Conservation (phyloP, 208 protist species). For the Trypanosomatidae sp. region DNA sequence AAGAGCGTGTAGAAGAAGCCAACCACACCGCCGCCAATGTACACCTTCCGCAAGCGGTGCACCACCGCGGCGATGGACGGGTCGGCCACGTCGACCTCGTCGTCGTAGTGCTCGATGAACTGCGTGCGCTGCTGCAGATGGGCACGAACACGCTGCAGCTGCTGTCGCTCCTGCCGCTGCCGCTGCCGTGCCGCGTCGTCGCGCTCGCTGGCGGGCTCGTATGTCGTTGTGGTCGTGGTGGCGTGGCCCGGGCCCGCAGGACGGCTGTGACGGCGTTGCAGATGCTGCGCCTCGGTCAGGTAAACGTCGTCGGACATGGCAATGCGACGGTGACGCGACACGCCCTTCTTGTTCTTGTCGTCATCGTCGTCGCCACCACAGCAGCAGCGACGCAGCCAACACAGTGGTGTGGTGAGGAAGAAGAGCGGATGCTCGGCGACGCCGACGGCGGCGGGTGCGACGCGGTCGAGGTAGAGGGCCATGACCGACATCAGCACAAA, state of each 20-base stretch:
- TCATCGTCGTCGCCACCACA: neutral
- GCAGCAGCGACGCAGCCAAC: neutral
- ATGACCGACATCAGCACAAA: slow-evolving; percentile 50
- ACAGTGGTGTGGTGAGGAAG: slow-evolving; percentile 37
- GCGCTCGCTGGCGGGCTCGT: no score
- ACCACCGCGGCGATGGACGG: slow-evolving; percentile 19
- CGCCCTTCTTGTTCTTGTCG: neutral
- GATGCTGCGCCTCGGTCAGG: no score
- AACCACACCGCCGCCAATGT: slow-evolving; percentile 40
- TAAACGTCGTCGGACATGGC: neutral
- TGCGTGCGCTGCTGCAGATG: no score
- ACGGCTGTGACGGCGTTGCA: no score
- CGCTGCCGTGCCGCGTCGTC: no score
- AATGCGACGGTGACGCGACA: neutral
- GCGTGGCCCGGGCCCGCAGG: no score
- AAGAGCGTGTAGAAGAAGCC: slow-evolving; percentile 53
- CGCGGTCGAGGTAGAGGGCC: slow-evolving; percentile 73
- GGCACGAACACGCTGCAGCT: neutral
- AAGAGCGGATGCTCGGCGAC: slow-evolving; percentile 48
- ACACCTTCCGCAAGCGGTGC: slow-evolving; percentile 35
- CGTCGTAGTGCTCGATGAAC: slow-evolving; percentile 24
- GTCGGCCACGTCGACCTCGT: slow-evolving; percentile 19
- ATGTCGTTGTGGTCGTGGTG: no score
- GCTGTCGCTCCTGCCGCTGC: neutral
- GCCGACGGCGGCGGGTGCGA: slow-evolving; percentile 50